These are phyloP conservation scores for Neurospora sp. DNA, from an alignment of 2,329 filamentous ascomycete genomes.

Conservation along the genomic window DNA sequence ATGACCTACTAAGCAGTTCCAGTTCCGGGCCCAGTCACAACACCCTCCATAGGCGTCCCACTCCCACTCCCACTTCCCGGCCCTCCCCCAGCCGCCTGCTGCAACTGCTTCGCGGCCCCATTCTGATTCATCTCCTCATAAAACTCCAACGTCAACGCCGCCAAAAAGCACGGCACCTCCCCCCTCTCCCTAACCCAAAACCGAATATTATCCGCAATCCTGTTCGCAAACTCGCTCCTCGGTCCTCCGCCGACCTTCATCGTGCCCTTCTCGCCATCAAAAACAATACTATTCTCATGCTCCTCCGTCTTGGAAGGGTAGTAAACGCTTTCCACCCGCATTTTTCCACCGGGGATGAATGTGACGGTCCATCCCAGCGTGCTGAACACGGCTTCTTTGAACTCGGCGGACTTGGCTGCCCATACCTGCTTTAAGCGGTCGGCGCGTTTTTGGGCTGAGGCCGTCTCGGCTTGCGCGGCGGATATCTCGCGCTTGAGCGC, in stretches of 20 bases:
- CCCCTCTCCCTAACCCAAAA: conserved; percentile 95
- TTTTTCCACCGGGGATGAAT: conserved; percentile 94
- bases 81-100: not conserved
- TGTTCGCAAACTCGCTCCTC: conserved; percentile 72
- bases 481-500: conserved; percentile 66
- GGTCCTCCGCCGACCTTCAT: conserved; percentile 97
- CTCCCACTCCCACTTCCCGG: not conserved
- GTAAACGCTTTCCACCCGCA: conserved; percentile 81
- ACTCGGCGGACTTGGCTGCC: conserved; percentile 83
- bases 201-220: conserved; percentile 78
- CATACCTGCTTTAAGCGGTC: conserved; percentile 87
- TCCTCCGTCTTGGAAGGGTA: conserved; percentile 60
- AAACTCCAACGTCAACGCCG: conserved; percentile 86
- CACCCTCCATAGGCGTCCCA: not conserved
- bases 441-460: conserved; percentile 72
- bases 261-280: conserved; percentile 86
- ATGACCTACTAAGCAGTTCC: not conserved
- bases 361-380: conserved; percentile 91
- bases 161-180: conserved; percentile 87
- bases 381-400: conserved; percentile 87
- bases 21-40: not conserved
- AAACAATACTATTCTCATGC: conserved; percentile 67
- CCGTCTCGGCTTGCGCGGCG: conserved; percentile 58
- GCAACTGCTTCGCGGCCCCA: conserved; percentile 4
- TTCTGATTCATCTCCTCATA: conserved; percentile 53